Evolutionary conservation across 106 monocot genomes (phyloP).

Genomic region (Acorus gramineus): DNA sequence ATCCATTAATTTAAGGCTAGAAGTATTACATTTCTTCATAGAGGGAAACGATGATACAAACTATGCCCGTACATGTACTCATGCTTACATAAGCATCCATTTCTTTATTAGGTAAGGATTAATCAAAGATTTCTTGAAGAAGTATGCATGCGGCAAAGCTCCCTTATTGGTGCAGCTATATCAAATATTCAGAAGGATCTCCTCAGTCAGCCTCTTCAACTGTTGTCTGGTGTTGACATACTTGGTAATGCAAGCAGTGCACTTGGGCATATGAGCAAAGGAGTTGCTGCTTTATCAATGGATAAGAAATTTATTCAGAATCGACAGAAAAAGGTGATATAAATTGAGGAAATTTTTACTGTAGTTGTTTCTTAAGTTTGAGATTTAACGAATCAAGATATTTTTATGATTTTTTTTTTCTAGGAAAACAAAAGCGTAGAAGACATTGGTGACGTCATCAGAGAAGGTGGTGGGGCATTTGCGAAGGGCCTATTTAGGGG

Average conservation of each 20-base stretch:
- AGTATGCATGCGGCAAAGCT: conserved; percentile 78
- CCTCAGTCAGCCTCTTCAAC: conserved; percentile 83
- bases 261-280: conserved; percentile 95
- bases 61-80: background rate
- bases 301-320: conserved; percentile 97
- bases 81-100: background rate
- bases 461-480: conserved; percentile 91
- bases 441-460: conserved; percentile 89
- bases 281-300: conserved; percentile 90
- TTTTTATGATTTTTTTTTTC: conserved; percentile 1
- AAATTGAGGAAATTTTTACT: background rate
- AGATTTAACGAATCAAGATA: no score
- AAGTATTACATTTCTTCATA: background rate
- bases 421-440: conserved; percentile 96
- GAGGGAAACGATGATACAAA: background rate
- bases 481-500: conserved; percentile 94
- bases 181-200: conserved; percentile 88
- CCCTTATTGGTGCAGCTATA: conserved; percentile 58
- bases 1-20: no score
- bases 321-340: conserved; percentile 60
- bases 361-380: background rate
- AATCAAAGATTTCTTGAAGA: conserved; percentile 66
- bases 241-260: conserved; percentile 97
- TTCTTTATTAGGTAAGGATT: conserved; percentile 50
- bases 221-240: conserved; percentile 96